These are phyloP conservation scores for Penicillium palitans DNA, from an alignment of 2,329 filamentous ascomycete genomes.

Conservation along the genomic window DNA sequence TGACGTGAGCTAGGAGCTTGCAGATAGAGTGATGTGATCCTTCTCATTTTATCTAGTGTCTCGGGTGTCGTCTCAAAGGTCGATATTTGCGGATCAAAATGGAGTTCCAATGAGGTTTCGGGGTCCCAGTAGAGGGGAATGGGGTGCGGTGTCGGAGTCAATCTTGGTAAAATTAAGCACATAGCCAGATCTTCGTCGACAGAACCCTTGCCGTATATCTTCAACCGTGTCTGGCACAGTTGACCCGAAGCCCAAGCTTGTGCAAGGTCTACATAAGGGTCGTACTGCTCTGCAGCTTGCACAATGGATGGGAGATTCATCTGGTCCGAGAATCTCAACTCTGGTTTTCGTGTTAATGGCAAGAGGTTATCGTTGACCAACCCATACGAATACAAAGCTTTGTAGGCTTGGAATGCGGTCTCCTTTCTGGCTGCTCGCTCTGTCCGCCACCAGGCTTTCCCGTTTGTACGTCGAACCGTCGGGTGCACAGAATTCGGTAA, in stretches of 20 bases:
- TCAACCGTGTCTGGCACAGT: slow-evolving; percentile 26
- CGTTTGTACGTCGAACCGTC: slow-evolving; percentile 56
- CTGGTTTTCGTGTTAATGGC: slow-evolving; percentile 51
- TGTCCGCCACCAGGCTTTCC: slow-evolving; percentile 63
- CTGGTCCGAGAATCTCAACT: slow-evolving; percentile 19
- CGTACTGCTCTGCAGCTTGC: slow-evolving; percentile 31
- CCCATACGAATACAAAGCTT: slow-evolving; percentile 65
- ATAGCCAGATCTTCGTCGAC: slow-evolving; percentile 19
- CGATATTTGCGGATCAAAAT: slow-evolving; percentile 18
- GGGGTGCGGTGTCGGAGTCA: slow-evolving; percentile 18
- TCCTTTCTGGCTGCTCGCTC: slow-evolving; percentile 75
- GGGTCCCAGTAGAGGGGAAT: slow-evolving; percentile 34
- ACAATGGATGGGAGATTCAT: slow-evolving; percentile 22
- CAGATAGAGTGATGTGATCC: slow-evolving; percentile 33
- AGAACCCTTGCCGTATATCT: slow-evolving; percentile 17
- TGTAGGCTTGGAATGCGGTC: slow-evolving; percentile 78
- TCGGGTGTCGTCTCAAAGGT: slow-evolving; percentile 14
- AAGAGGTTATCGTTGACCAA: slow-evolving; percentile 77
- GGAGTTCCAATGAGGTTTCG: slow-evolving; percentile 22
- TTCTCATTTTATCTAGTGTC: slow-evolving; percentile 33
- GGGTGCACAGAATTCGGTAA: slow-evolving; percentile 71
- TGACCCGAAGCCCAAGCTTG: slow-evolving; percentile 27
- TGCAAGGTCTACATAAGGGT: slow-evolving; percentile 34
- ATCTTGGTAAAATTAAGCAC: slow-evolving; percentile 24
- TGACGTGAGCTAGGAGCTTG: slow-evolving; percentile 22